Conservation (phyloP, 495 filamentous ascomycete genomes). For the Penicillium bovifimosum region DNA sequence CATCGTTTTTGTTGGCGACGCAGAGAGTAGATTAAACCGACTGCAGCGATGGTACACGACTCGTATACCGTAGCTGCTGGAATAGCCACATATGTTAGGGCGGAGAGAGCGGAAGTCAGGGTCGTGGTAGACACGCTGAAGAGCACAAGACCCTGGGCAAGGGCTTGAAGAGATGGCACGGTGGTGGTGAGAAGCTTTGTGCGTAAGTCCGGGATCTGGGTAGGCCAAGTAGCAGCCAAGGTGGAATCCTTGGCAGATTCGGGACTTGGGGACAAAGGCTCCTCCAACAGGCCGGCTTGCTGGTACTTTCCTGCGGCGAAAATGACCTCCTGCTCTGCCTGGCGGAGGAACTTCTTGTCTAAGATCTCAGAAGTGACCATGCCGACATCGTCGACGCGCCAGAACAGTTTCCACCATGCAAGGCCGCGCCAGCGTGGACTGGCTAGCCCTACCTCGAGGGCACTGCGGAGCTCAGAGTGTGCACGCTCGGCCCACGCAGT, state of each 20-base stretch:
- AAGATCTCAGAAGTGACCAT: conserved; percentile 76
- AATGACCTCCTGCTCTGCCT: conserved; percentile 68
- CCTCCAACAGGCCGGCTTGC: conserved; percentile 55
- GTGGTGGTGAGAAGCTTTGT: conserved; percentile 52
- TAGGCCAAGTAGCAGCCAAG: conserved; percentile 32
- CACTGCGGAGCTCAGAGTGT: conserved; percentile 75
- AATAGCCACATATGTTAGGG: conserved; percentile 61
- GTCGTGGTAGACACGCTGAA: conserved; percentile 64
- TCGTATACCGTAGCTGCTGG: conserved; percentile 59
- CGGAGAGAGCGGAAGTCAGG: conserved; percentile 57
- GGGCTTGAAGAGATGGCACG: conserved; percentile 69
- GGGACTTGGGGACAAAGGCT: conserved; percentile 6
- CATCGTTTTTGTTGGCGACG: conserved; percentile 72
- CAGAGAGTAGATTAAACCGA: conserved; percentile 70
- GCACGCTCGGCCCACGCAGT: conserved; percentile 69
- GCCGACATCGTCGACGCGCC: conserved; percentile 85
- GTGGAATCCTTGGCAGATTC: conserved; percentile 9
- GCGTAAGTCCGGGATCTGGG: conserved; percentile 46
- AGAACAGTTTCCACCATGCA: conserved; percentile 92
- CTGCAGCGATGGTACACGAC: conserved; percentile 69
- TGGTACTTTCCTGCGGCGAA: conserved; percentile 76
- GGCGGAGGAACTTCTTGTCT: conserved; percentile 62
- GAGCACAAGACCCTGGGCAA: conserved; percentile 72
- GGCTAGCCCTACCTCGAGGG: conserved; percentile 68
- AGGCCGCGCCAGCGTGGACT: conserved; percentile 66